Conservation (phyloP, 2,329 filamentous ascomycete species). For the Ilyonectria destructans region DNA sequence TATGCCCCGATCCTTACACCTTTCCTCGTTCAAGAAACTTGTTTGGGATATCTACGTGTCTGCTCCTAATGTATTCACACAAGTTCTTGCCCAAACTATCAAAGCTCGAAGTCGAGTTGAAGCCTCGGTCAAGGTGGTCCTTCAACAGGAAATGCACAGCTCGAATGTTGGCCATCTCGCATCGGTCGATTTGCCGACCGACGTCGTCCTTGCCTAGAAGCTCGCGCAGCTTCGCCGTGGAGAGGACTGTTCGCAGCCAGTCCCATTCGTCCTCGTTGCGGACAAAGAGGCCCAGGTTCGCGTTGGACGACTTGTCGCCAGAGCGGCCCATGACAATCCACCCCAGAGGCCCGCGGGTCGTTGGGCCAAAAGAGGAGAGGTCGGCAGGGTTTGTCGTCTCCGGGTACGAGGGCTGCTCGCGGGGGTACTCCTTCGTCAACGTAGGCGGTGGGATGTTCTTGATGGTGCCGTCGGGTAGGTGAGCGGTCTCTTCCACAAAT, state of each 20-base stretch:
- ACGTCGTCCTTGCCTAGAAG: conserved; percentile 56
- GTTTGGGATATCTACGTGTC: conserved; percentile 60
- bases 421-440: conserved; percentile 24
- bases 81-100: conserved; percentile 63
- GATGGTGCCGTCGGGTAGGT: conserved; percentile 33
- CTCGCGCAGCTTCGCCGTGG: conserved; percentile 53
- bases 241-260: conserved; percentile 62
- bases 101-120: conserved; percentile 50
- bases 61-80: conserved; percentile 60
- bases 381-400: conserved; percentile 38
- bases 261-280: conserved; percentile 60
- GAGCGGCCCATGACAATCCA: conserved; percentile 50
- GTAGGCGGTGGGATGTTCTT: conserved; percentile 36
- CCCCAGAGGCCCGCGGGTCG: conserved; percentile 48
- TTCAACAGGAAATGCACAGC: conserved; percentile 60
- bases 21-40: conserved; percentile 58
- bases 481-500: conserved; percentile 35
- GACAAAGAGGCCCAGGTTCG: conserved; percentile 63
- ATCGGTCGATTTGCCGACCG: conserved; percentile 59
- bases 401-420: conserved; percentile 39
- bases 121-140: conserved; percentile 62
- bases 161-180: conserved; percentile 57
- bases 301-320: conserved; percentile 60
- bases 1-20: conserved; percentile 40
- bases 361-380: conserved; percentile 40